Base-by-base conservation (phyloP, 768 basidiomycete genomes). In the Sistotremastrum suecicum region DNA sequence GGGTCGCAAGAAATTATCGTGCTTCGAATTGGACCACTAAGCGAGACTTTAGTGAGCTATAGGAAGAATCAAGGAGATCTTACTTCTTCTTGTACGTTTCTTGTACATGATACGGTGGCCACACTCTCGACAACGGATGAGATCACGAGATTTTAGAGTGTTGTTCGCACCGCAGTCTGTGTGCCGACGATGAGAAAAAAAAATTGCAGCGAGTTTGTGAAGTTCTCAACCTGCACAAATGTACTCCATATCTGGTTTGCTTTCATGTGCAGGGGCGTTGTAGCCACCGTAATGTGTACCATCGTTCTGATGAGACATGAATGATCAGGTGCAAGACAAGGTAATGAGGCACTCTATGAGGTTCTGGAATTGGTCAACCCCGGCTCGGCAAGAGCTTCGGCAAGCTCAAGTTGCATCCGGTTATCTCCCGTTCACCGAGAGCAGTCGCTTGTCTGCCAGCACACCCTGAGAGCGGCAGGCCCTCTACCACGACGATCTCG, bases 51-150 rank as follows among this genome's bases (percentile, higher is more conserved):
- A 41, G 39, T 11, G 28, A 29, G 41, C 12, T 33, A 30, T 6
- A 12, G 5, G 31, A 39, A 20, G 41, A 12, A 45, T 34, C 43
- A 36, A 20, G 5, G 40, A 39, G 12, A 37, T 12, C 90, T 60
- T 55, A 97, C 94, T 92, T 71, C 89, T 71, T 58, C 75, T 86
- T 28, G 91, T 94, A 56, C 94, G 70, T 63, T 92, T 95, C 67
- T 98, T 98, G 66, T 95, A 97, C 88, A 98, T 91, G 60, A 98
- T 94, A 44, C 94, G 79, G 63, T 97, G 94, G 3, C 94, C 94
- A 57, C 94, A 98, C 59, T 97, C 90, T 53, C 85, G 74, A 65
- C 94, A 98, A 47, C 94, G 82, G 52, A 97, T 92, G 38, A 89
- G 88, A 60, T 98, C 94, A 48, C 88, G 71, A 5, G 86, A 70